Evolutionary conservation across 2,329 filamentous ascomycete genomes (phyloP), one percentile per base, ranked within the genome.

Genomic region (Decorospora gaudefroyi): DNA sequence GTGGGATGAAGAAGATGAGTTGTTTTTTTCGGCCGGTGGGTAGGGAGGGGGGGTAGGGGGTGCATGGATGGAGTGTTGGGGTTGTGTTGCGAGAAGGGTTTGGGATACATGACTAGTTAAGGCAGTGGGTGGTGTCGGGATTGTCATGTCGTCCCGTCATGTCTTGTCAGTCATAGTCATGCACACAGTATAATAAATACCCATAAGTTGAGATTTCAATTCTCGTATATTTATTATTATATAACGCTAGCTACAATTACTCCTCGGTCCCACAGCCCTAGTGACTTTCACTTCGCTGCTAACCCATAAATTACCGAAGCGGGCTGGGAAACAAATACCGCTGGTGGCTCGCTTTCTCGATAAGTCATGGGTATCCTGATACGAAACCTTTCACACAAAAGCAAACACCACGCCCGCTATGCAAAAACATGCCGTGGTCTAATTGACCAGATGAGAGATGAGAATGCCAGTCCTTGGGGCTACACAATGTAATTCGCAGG

Each of bases 1-100:
- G 74, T 15, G 93, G 93, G 1, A 99, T 99, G 93, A 93, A 88
- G 79, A 99, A 97, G 76, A 81, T 99, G 81, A 96, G 88, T 66
- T 82, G 85, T 50, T 99, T 99, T 73, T 99, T 99, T 70, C 83
- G 83, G 48, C 95, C 92, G 73, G 74, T 73, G 39, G 51, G 60
- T 6, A 71, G 70, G 57, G 61, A 57, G 47, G 27, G 35, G 27
- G 50, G 45, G 22, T 13, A 13, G 7, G 3, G n/a, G n/a, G n/a
- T n/a, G n/a, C n/a, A 10, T 25, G 21, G 11, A 22, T 21, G 6
- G 8, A 4, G n/a, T 4, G n/a, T 13, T 18, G 11, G 9, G 6
- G 17, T 10, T 35, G 31, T 29, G 33, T 35, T 31, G 32, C 28
- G 31, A 31, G 11, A n/a, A 15, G n/a, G n/a, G n/a, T n/a, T n/a